These are phyloP conservation scores for Calophaca sinica DNA, from an alignment of 306 rosid species.

Conservation along the genomic window DNA sequence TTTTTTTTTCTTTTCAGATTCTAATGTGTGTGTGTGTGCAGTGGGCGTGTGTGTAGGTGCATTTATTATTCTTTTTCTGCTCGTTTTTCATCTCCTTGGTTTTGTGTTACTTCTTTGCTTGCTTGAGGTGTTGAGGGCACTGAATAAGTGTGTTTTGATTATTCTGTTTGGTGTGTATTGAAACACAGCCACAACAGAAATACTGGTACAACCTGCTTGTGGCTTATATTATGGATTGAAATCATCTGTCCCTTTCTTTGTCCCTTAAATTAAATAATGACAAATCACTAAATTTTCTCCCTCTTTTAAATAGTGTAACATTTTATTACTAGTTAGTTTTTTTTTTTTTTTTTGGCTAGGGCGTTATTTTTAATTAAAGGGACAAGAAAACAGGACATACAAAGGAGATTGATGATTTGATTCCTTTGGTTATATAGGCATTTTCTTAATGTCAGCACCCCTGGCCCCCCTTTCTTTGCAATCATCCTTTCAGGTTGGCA, in stretches of 20 bases:
- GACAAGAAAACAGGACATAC: slow-evolving; percentile 31
- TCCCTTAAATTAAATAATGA: slow-evolving; percentile 7
- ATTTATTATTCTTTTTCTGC: background rate
- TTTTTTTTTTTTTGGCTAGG: background rate
- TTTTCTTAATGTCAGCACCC: slow-evolving; percentile 39
- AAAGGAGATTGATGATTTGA: slow-evolving; percentile 18
- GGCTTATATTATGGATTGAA: slow-evolving; percentile 38
- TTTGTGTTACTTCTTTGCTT: slow-evolving; percentile 9
- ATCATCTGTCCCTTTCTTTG: slow-evolving; percentile 27
- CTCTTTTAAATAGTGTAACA: background rate
- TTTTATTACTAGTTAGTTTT: background rate
- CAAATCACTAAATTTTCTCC: background rate
- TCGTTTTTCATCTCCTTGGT: background rate
- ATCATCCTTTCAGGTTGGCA: slow-evolving; percentile 64
- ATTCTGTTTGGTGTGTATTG: slow-evolving; percentile 35
- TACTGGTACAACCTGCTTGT: slow-evolving; percentile 42
- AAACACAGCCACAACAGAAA: background rate
- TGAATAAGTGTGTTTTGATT: slow-evolving; percentile 30
- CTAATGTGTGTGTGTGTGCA: background rate
- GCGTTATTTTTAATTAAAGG: slow-evolving; percentile 10
- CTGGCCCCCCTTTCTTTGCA: slow-evolving; percentile 29
- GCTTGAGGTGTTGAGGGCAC: slow-evolving; percentile 16
- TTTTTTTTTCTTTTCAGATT: background rate
- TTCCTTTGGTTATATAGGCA: slow-evolving; percentile 21
- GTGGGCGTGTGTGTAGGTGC: background rate